phyloP scores from a whole-genome alignment of 495 filamentous ascomycete species.

The Penicillium crystallinum region DNA sequence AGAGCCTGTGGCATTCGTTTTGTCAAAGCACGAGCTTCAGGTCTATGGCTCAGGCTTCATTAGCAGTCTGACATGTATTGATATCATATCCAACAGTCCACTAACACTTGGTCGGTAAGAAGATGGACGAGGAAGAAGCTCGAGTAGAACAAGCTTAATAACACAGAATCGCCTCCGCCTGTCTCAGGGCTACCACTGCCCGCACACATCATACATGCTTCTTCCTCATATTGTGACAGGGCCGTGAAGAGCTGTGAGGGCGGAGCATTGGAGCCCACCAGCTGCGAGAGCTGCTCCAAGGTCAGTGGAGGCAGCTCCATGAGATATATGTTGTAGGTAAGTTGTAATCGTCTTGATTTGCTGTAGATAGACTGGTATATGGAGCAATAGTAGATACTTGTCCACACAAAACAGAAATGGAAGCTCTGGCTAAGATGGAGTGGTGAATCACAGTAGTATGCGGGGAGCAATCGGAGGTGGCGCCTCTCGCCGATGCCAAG shows the following conservation, averaged over 20 bases:
- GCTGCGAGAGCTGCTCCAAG: conserved; percentile 33
- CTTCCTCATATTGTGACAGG: conserved; percentile 41
- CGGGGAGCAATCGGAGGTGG: conserved; percentile 37
- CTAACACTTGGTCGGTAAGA: conserved; percentile 48
- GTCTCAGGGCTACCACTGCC: conserved; percentile 7
- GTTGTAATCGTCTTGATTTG: background rate
- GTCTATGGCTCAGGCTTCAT: conserved; percentile 21
- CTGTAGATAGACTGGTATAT: background rate
- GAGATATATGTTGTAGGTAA: background rate
- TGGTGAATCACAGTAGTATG: conserved; percentile 4
- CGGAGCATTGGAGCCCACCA: conserved; percentile 29
- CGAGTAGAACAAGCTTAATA: conserved; percentile 46
- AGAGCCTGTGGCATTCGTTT: conserved; percentile 42
- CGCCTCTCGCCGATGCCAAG: conserved; percentile 26
- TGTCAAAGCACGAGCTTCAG: conserved; percentile 49
- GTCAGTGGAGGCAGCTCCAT: conserved; percentile 37
- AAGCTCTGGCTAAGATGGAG: conserved; percentile 6
- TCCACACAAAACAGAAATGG: background rate
- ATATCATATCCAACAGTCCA: background rate
- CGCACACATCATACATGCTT: conserved; percentile 33
- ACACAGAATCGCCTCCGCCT: conserved; percentile 14
- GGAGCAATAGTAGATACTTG: background rate
- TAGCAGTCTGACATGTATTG: background rate
- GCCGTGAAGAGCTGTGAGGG: conserved; percentile 40
- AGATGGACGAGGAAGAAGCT: conserved; percentile 49